phyloP scores from a whole-genome alignment of 2,329 filamentous ascomycete genomes.

The Neopestalotiopsis sp. region DNA sequence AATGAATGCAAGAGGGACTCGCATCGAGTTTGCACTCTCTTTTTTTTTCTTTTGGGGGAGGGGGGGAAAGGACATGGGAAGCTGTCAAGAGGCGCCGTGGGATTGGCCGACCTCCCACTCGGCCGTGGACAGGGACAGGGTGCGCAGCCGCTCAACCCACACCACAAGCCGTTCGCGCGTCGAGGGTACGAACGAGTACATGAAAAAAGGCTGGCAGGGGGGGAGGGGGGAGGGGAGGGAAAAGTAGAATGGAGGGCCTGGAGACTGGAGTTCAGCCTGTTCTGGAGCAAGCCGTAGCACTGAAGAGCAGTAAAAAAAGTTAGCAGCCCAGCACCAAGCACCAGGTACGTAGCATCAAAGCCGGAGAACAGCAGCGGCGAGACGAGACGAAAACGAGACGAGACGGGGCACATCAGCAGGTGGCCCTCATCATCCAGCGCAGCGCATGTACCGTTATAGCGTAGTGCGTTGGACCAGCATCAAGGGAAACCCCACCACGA shows the following conservation, averaged over 20 bases:
- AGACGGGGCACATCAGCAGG: constrained; percentile 11
- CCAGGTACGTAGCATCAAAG: not conserved
- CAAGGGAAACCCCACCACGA: constrained; percentile 10
- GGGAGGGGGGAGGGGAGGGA: not conserved
- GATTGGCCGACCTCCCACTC: constrained; percentile 18
- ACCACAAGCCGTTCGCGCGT: constrained; percentile 10
- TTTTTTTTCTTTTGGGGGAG: too few species aligned
- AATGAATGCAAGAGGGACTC: not conserved
- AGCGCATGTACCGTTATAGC: constrained; percentile 13
- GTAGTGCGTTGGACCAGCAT: constrained; percentile 13
- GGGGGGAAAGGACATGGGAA: not conserved
- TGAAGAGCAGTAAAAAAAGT: not conserved
- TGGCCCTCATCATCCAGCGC: constrained; percentile 9
- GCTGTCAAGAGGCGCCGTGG: constrained; percentile 12
- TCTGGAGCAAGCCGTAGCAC: not conserved
- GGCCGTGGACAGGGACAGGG: constrained; percentile 14
- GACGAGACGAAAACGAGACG: constrained; percentile 1
- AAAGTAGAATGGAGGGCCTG: not conserved
- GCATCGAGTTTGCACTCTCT: not conserved
- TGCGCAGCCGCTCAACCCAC: not conserved
- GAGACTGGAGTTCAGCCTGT: not conserved
- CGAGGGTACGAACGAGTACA: constrained; percentile 1
- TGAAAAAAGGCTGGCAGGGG: not conserved
- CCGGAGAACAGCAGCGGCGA: not conserved
- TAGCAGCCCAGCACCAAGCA: not conserved